phyloP scores from a whole-genome alignment of 371 early-diverging fungal genomes.

The Chytridiales sp. region DNA sequence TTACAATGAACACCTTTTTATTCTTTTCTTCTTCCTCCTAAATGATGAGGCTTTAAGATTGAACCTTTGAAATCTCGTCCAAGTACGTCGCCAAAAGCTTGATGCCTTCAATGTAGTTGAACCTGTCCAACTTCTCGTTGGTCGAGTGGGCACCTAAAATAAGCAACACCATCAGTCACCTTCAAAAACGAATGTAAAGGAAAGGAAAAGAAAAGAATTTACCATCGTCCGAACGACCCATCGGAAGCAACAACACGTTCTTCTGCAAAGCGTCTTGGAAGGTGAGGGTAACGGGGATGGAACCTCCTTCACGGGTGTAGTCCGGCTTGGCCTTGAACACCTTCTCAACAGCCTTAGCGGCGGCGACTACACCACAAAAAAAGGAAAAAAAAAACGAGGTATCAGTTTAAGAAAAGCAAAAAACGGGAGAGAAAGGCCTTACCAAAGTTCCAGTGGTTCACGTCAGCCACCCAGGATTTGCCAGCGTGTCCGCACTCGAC shows the following conservation, averaged over 20 bases:
- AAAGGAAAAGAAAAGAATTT: too few relatives aligned
- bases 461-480: conserved; percentile 90
- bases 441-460: conserved; percentile 89
- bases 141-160: conserved; percentile 97
- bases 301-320: conserved; percentile 95
- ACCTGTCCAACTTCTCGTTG: conserved; percentile 92
- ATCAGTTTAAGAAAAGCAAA: conserved; percentile 40
- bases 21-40: too few relatives aligned
- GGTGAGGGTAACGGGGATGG: conserved; percentile 96
- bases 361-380: conserved; percentile 63
- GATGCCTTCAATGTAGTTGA: conserved; percentile 92
- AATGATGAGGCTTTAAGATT: not conserved
- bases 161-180: too few relatives aligned
- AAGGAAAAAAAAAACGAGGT: conserved; percentile 28
- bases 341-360: conserved; percentile 81
- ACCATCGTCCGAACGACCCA: conserved; percentile 89
- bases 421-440: conserved; percentile 23
- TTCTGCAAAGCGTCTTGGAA: conserved; percentile 92
- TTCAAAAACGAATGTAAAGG: too few relatives aligned
- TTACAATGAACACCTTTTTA: too few relatives aligned
- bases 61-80: conserved; percentile 70
- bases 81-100: conserved; percentile 89
- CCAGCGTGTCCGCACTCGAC: conserved; percentile 81
- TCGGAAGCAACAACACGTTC: conserved; percentile 86
- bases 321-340: conserved; percentile 91